Percentiles rank a stretch among this genome's conserved stretches.
phyloP scores from a whole-genome alignment of 2,329 filamentous ascomycete species.

The Cytospora schulzeri region DNA sequence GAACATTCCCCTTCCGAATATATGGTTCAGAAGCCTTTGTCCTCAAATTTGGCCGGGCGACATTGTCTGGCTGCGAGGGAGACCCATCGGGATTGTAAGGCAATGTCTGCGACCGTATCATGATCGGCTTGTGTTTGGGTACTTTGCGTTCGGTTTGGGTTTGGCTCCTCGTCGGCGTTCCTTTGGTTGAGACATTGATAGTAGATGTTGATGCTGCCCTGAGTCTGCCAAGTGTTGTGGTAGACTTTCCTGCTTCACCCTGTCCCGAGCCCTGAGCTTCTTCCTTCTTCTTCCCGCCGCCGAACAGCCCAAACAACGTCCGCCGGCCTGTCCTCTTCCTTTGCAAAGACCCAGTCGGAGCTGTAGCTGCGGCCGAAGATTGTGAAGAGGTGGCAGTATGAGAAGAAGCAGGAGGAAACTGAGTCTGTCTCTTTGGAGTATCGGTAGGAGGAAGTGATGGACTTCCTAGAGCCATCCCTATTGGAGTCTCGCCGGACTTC shows the following conservation, averaged over 20 bases:
- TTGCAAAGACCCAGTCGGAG: conserved; percentile 31
- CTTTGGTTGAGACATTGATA: conserved; percentile 22
- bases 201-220: conserved; percentile 14
- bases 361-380: conserved; percentile 12
- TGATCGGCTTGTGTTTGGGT: conserved; percentile 47
- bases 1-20: conserved; percentile 15
- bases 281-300: conserved; percentile 42
- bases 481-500: conserved; percentile 51
- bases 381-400: conserved; percentile 20
- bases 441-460: conserved; percentile 51
- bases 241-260: conserved; percentile 30
- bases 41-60: conserved; percentile 26
- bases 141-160: conserved; percentile 37
- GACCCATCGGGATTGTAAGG: conserved; percentile 31
- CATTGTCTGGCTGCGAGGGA: conserved; percentile 17
- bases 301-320: conserved; percentile 60
- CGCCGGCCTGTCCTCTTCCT: conserved; percentile 58
- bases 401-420: conserved; percentile 29
- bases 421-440: conserved; percentile 34
- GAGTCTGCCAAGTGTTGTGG: conserved; percentile 25
- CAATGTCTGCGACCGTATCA: conserved; percentile 47
- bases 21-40: conserved; percentile 30
- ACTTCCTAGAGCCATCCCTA: conserved; percentile 76
- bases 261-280: conserved; percentile 31
- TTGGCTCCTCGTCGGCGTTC: conserved; percentile 40